Percentiles rank a stretch among this genome's conserved stretches.
phyloP scores from a whole-genome alignment of 345 rosid genomes.

The Eucalyptus cladocalyx region DNA sequence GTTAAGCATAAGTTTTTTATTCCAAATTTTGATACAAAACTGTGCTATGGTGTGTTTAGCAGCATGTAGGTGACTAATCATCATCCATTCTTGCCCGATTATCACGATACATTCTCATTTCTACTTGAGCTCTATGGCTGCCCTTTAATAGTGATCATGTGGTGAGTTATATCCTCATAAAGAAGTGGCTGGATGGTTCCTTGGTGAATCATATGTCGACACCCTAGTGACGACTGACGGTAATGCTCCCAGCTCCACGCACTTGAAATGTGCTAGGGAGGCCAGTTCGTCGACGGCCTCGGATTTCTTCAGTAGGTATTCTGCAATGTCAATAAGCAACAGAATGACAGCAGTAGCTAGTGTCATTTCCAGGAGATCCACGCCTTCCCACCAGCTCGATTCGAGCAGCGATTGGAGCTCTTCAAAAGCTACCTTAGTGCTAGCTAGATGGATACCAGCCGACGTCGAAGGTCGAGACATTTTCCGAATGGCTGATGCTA shows the following conservation, averaged over 20 bases:
- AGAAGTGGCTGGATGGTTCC: neutral
- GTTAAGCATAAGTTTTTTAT: neutral
- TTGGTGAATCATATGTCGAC: neutral
- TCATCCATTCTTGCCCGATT: neutral
- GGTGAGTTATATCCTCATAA: neutral
- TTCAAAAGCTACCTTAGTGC: slow-evolving; percentile 5
- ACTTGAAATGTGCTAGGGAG: slow-evolving; percentile 1
- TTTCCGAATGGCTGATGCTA: slow-evolving; percentile 1
- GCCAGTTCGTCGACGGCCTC: slow-evolving; percentile 19
- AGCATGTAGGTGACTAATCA: neutral
- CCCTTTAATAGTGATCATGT: neutral
- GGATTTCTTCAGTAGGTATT: slow-evolving; percentile 10
- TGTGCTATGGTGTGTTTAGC: neutral
- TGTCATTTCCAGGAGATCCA: neutral
- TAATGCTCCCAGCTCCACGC: neutral
- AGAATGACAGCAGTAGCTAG: slow-evolving; percentile 10
- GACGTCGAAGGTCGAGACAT: slow-evolving; percentile 1
- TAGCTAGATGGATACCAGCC: neutral
- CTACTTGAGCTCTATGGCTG: neutral
- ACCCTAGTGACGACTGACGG: neutral
- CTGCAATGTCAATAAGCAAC: slow-evolving; percentile 9
- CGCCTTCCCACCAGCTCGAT: slow-evolving; percentile 1
- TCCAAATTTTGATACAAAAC: neutral
- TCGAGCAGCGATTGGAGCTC: neutral
- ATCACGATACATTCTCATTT: neutral